phyloP scores from a whole-genome alignment of 257 asterid species.

The Fraxinus quadrangulata region DNA sequence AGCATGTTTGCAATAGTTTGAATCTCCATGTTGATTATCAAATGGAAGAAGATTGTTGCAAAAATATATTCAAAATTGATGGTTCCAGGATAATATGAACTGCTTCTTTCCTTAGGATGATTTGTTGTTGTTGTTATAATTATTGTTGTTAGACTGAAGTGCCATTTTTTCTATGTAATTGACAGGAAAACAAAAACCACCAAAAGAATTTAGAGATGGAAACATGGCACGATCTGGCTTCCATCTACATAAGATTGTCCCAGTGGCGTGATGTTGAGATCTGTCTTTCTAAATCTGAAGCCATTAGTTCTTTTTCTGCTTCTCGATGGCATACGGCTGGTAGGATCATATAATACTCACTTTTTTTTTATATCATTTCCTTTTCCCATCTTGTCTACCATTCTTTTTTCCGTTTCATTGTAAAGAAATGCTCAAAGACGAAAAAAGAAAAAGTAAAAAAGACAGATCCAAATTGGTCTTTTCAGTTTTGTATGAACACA shows the following conservation, averaged over 20 bases:
- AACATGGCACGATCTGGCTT: conserved; percentile 87
- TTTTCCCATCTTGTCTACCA: background rate
- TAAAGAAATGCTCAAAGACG: background rate
- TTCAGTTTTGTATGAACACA: conserved; percentile 12
- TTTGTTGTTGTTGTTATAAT: too few species aligned
- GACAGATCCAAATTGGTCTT: background rate
- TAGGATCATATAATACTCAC: conserved; percentile 30
- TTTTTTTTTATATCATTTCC: background rate
- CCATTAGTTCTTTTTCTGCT: conserved; percentile 58
- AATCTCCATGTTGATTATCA: background rate
- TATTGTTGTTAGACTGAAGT: conserved; percentile 9
- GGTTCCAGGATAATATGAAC: background rate
- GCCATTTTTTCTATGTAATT: conserved; percentile 13
- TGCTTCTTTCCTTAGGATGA: background rate
- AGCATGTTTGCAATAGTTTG: background rate
- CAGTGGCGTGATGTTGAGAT: conserved; percentile 84
- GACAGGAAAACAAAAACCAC: conserved; percentile 49
- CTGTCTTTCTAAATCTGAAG: conserved; percentile 69
- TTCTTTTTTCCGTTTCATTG: conserved; percentile 7
- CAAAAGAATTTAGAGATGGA: conserved; percentile 59
- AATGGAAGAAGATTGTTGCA: background rate
- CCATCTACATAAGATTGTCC: conserved; percentile 64
- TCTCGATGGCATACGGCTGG: conserved; percentile 74
- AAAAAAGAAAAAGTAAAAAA: background rate
- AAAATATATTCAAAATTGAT: background rate